Evolutionary conservation across 495 filamentous ascomycete genomes (phyloP).

Genomic region (Tricharina praecox): DNA sequence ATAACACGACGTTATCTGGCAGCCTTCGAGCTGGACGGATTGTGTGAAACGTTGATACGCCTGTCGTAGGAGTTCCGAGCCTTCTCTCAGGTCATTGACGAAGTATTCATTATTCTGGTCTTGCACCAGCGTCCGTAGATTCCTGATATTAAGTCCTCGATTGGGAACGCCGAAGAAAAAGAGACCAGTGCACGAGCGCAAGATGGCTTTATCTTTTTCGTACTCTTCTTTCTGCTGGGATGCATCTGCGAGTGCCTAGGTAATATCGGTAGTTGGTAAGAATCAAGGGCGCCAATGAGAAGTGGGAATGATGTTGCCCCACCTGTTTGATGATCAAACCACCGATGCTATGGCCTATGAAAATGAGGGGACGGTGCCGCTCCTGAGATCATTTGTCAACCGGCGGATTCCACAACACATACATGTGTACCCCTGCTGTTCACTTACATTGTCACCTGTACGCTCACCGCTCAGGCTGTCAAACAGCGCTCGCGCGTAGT

Average conservation of each 20-base stretch:
- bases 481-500: neutral
- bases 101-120: constrained; percentile 7
- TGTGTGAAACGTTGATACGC: neutral
- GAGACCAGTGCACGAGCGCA: constrained; percentile 4
- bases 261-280: neutral
- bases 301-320: too few relatives aligned
- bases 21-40: neutral
- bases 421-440: neutral
- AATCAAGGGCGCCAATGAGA: too few relatives aligned
- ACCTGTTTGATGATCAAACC: constrained; percentile 6
- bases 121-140: constrained; percentile 14
- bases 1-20: neutral
- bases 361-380: constrained; percentile 22
- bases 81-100: constrained; percentile 8
- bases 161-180: constrained; percentile 24
- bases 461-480: neutral
- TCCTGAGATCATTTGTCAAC: neutral
- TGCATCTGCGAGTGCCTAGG: neutral
- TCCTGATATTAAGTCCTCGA: constrained; percentile 12
- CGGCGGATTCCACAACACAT: neutral
- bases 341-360: constrained; percentile 28
- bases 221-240: neutral
- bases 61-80: constrained; percentile 4
- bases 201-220: neutral
- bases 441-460: too few relatives aligned